Evolutionary conservation across 805 yeast species (phyloP).

Genomic region (Metschnikowia matae): DNA sequence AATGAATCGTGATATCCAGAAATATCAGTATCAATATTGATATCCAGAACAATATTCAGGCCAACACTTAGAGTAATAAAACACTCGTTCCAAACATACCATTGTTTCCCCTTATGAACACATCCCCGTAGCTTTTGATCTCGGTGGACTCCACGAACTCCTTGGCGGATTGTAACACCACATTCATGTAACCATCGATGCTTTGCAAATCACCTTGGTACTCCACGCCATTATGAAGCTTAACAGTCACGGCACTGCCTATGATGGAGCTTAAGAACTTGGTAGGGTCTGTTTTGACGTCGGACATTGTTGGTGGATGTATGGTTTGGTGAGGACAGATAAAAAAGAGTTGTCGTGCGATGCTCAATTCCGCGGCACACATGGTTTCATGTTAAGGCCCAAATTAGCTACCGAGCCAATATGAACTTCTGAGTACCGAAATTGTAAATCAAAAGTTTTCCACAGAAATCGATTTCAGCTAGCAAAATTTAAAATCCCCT

Average conservation of each 20-base stretch:
- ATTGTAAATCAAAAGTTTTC: no score
- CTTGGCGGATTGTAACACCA: conserved; percentile 73
- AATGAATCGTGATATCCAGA: no score
- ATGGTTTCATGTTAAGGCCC: no score
- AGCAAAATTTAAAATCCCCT: no score
- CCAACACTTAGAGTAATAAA: no score
- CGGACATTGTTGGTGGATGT: conserved; percentile 10
- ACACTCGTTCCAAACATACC: conserved; percentile 44
- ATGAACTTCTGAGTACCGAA: no score
- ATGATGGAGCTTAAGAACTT: conserved; percentile 73
- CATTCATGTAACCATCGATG: conserved; percentile 96
- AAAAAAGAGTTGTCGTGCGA: conserved; percentile 7
- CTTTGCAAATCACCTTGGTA: conserved; percentile 65
- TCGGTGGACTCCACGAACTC: conserved; percentile 54
- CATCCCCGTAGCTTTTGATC: conserved; percentile 61
- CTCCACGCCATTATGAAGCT: conserved; percentile 81
- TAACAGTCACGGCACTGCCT: conserved; percentile 77
- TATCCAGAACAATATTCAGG: no score
- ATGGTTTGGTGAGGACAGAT: background rate
- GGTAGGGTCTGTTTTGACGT: conserved; percentile 56
- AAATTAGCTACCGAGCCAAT: no score
- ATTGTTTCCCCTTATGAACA: conserved; percentile 82
- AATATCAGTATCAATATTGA: no score
- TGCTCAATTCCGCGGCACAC: background rate
- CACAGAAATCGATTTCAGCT: no score